Base-by-base conservation (phyloP, 352 stramenopile species). In the Phytophthora fragariae region DNA sequence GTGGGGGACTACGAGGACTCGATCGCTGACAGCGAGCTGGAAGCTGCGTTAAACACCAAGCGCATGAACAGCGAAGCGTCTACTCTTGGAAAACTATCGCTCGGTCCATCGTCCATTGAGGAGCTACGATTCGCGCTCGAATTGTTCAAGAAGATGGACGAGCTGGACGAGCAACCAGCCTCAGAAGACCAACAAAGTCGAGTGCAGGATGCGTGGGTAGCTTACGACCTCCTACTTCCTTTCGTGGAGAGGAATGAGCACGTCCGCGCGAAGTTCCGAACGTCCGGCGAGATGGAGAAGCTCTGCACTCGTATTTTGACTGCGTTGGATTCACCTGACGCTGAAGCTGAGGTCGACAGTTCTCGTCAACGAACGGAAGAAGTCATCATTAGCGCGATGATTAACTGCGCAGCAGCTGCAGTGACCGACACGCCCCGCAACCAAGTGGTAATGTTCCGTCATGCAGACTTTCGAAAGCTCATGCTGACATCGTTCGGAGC, bases 1-100 rank as follows among this genome's bases (percentile, higher is more conserved):
- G 85, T 92, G 53, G 88, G 85, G 0, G 86, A 93, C 62, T 93
- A 86, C 33, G 84, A 93, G 58, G 86, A 95, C 57, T 75, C 75
- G 0, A 52, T 82, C 9, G 73, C 59, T 6, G 79, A 86, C 15
- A 75, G 37, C 17, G 41, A 82, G 19, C 65, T 95, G 9, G 58
- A 78, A 27, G 46, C 52, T 15, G 68, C 53, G 17, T 14, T 82
- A 50, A 64, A 17, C 1, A 29, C 35, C 2, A 71, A 54, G 41
- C 46, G 57, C 0, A 44, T 41, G 12, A 44, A 49, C 7, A 62
- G 12, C 5, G 41, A 47, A 57, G 5, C 27, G 0, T 2, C 31
- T 7, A 68, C 19, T 7, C 11, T 7, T 9, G 31, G 1, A 2
- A 11, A 3, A 2, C 5, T 66, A 17, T 47, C 29, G 2, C 24